Percentiles rank a stretch among this genome's conserved stretches.
Conservation (phyloP, 129 eudicot genomes). For the Heracleum sosnowskyi region DNA sequence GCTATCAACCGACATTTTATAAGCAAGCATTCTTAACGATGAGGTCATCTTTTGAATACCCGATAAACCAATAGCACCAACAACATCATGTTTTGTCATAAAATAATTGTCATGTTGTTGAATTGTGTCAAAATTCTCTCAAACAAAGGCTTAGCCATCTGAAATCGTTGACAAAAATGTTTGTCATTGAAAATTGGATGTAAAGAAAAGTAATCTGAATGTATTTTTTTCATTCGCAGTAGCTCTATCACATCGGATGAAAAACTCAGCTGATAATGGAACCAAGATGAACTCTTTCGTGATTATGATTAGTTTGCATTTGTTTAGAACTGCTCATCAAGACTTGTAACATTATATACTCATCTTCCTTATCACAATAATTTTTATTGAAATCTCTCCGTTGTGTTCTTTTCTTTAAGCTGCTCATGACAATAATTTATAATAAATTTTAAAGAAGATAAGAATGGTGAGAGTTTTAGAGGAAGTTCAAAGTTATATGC, state of each 20-base stretch:
- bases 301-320: too few relatives aligned
- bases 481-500: too few relatives aligned
- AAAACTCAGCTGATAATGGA: too few relatives aligned
- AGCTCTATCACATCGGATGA: neutral
- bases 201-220: neutral
- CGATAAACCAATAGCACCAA: neutral
- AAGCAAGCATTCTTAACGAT: neutral
- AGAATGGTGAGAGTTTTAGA: neutral
- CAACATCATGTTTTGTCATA: neutral
- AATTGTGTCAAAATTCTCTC: neutral
- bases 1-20: neutral
- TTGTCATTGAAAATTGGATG: neutral
- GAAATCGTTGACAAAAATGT: neutral
- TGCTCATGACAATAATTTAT: neutral
- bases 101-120: neutral
- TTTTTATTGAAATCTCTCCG: neutral
- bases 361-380: neutral
- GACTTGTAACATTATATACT: neutral
- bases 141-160: neutral
- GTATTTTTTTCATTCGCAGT: neutral
- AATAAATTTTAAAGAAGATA: neutral
- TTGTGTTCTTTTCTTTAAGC: neutral
- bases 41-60: neutral
- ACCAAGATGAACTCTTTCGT: too few relatives aligned
- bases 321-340: neutral